phyloP scores from a whole-genome alignment of 306 rosid genomes.

The Parietaria judaica region DNA sequence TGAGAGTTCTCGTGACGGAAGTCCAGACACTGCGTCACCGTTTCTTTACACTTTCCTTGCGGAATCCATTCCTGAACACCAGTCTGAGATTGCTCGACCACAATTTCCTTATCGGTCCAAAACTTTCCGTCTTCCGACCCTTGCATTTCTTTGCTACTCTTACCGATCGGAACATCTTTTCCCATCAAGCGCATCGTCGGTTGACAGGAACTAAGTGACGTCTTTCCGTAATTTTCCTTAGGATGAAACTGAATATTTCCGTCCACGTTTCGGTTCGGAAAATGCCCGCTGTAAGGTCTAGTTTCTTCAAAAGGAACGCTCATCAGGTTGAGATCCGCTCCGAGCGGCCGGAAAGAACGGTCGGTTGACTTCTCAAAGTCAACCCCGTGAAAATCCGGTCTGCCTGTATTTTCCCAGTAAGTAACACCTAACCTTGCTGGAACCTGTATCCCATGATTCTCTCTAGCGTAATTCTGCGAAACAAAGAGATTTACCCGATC shows the following conservation, averaged over 20 bases:
- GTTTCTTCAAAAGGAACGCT: conserved; percentile 32
- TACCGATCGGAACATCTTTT: conserved; percentile 90
- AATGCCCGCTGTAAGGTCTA: conserved; percentile 35
- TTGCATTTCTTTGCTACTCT: conserved; percentile 51
- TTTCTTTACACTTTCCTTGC: conserved; percentile 27
- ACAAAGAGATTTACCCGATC: conserved; percentile 42
- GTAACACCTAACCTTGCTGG: conserved; percentile 52
- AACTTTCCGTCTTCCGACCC: conserved; percentile 40
- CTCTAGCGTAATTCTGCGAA: conserved; percentile 21
- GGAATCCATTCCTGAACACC: conserved; percentile 38
- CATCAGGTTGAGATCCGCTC: conserved; percentile 32
- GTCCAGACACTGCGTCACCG: conserved; percentile 23
- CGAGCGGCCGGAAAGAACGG: conserved; percentile 28
- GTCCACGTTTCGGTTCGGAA: conserved; percentile 32
- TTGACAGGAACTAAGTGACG: conserved; percentile 36
- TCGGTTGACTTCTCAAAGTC: conserved; percentile 37
- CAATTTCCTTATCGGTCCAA: conserved; percentile 55
- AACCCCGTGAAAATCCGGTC: conserved; percentile 37
- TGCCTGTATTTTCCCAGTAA: conserved; percentile 35
- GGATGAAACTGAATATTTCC: conserved; percentile 20
- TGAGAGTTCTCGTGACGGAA: conserved; percentile 25
- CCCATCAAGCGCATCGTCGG: conserved; percentile 99
- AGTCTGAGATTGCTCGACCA: conserved; percentile 34
- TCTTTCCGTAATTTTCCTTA: conserved; percentile 40
- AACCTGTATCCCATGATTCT: conserved; percentile 25